phyloP scores from a whole-genome alignment of 2,329 filamentous ascomycete species.

The Fusarium austroafricanum region DNA sequence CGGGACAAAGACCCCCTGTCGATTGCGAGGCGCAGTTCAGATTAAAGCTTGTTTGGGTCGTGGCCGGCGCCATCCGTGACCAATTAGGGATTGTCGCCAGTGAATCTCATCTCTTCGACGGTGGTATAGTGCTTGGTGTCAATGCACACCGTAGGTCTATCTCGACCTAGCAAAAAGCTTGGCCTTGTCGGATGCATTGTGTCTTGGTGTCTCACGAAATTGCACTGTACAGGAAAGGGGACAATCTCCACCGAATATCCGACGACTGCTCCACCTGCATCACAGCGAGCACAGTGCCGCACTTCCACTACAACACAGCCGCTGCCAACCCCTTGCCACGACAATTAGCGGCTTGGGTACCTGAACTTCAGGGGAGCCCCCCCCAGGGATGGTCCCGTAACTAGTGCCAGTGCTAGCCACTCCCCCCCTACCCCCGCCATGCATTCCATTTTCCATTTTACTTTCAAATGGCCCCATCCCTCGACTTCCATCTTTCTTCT shows the following conservation, averaged over 20 bases:
- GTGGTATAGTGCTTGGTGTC: constrained; percentile 41
- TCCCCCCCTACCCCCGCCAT: background rate
- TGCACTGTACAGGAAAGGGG: constrained; percentile 45
- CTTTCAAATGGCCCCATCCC: constrained; percentile 40
- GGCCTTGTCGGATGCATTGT: background rate
- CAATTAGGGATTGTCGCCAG: constrained; percentile 34
- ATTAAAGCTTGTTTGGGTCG: constrained; percentile 45
- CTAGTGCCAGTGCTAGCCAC: constrained; percentile 7
- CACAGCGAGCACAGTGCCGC: constrained; percentile 29
- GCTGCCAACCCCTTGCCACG: constrained; percentile 28
- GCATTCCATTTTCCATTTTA: constrained; percentile 38
- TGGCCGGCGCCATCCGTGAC: constrained; percentile 20
- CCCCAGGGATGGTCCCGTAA: constrained; percentile 15
- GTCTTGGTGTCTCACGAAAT: constrained; percentile 22
- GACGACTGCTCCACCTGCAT: constrained; percentile 22
- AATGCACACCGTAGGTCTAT: constrained; percentile 34
- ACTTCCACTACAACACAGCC: constrained; percentile 22
- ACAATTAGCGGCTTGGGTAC: constrained; percentile 34
- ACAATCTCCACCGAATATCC: constrained; percentile 46
- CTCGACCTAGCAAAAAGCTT: constrained; percentile 21
- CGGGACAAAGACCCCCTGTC: constrained; percentile 24
- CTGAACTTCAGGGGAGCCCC: constrained; percentile 23
- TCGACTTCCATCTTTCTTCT: constrained; percentile 23
- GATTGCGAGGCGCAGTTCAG: constrained; percentile 41
- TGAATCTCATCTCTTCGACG: constrained; percentile 45